A percentile compares a stretch with the other conserved stretches of the same genome.
phyloP scores from a whole-genome alignment of 2,329 filamentous ascomycete species.

The Fulvia fulva region DNA sequence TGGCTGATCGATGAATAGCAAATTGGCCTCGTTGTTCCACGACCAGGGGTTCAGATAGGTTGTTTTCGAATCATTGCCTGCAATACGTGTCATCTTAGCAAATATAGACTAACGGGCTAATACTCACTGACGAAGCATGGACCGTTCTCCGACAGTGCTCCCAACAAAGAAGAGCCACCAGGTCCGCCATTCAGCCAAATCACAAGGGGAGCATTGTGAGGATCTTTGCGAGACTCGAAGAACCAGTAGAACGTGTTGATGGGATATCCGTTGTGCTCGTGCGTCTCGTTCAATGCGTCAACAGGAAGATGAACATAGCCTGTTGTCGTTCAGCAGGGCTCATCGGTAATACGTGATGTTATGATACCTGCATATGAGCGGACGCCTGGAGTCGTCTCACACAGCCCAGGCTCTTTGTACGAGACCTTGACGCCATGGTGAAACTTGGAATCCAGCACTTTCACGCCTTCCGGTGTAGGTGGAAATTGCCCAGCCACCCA shows the following conservation, averaged over 20 bases:
- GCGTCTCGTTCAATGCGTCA: conserved; percentile 28
- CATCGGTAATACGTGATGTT: not conserved
- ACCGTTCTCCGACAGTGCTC: conserved; percentile 37
- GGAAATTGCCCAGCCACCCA: conserved; percentile 18
- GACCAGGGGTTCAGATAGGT: conserved; percentile 52
- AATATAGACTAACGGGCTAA: not conserved
- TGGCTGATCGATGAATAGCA: conserved; percentile 47
- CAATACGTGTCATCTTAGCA: not conserved
- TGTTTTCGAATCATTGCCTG: conserved; percentile 23
- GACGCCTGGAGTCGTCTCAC: conserved; percentile 52
- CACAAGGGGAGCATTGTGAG: conserved; percentile 52
- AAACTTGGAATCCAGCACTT: conserved; percentile 35
- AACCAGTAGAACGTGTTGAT: conserved; percentile 58
- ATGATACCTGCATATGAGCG: conserved; percentile 39
- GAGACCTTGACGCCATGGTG: conserved; percentile 46
- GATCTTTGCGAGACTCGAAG: conserved; percentile 56
- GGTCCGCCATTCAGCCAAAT: conserved; percentile 62
- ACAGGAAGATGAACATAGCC: conserved; percentile 36
- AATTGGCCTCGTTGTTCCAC: conserved; percentile 57
- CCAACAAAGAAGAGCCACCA: conserved; percentile 52
- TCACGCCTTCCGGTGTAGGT: conserved; percentile 34
- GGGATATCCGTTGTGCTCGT: conserved; percentile 44
- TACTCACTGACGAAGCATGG: conserved; percentile 39
- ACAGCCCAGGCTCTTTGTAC: conserved; percentile 53
- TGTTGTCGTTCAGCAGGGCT: conserved; percentile 18